Conservation (phyloP, 176 grass and related monocot genomes). For the Oryza nivara region DNA sequence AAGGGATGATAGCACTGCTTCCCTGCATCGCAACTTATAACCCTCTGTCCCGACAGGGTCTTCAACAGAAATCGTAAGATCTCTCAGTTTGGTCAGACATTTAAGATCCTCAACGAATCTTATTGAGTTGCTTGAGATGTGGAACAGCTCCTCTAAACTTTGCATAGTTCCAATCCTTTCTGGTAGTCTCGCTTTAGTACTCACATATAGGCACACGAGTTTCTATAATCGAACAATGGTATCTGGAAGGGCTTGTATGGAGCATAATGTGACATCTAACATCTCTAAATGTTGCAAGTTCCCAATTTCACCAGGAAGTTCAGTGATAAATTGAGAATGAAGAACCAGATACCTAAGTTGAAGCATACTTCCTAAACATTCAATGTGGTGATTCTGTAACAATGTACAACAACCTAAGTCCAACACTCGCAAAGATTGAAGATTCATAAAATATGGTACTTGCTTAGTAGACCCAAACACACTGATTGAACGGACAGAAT, state of each 20-base stretch:
- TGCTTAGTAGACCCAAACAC: conserved; percentile 3
- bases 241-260: not conserved
- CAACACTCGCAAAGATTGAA: not conserved
- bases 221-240: not conserved
- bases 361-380: conserved; percentile 23
- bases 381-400: conserved; percentile 4
- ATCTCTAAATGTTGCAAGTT: conserved; percentile 14
- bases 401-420: not conserved
- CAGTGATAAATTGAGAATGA: not conserved
- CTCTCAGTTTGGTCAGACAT: conserved; percentile 4
- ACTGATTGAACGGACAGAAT: not conserved
- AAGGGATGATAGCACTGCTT: not conserved
- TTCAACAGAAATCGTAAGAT: not conserved
- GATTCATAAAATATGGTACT: not conserved
- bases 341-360: conserved; percentile 14
- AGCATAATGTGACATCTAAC: conserved; percentile 13
- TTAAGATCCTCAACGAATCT: not conserved
- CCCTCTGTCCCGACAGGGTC: not conserved
- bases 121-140: not conserved
- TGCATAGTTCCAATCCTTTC: conserved; percentile 14
- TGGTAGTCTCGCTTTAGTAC: not conserved
- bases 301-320: conserved; percentile 9
- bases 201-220: conserved; percentile 6
- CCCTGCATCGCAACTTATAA: not conserved
- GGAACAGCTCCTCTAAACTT: conserved; percentile 4